These are phyloP conservation scores for Haberlea rhodopensis DNA, from an alignment of 257 asterid species.

Conservation along the genomic window DNA sequence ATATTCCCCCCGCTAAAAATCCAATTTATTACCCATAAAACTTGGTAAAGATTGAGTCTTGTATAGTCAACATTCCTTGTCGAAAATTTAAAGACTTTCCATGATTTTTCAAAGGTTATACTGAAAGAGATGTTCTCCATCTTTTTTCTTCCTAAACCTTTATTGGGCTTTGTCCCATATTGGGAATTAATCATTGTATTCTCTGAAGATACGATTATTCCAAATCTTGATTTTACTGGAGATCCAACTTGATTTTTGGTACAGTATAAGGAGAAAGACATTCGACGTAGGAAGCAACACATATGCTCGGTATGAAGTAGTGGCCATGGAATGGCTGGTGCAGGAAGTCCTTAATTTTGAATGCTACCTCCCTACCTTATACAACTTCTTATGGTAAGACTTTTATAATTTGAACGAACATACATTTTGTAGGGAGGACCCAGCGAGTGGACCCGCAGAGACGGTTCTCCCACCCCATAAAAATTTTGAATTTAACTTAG, in stretches of 20 bases:
- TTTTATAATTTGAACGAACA: too few species aligned
- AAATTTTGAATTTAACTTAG: not conserved
- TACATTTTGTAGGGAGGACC: not conserved
- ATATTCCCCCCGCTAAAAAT: too few species aligned
- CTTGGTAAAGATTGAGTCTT: too few species aligned
- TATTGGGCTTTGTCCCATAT: not conserved
- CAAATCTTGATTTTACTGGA: not conserved
- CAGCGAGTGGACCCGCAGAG: not conserved
- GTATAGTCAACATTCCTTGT: too few species aligned
- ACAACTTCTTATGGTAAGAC: conserved; percentile 91
- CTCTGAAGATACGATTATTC: not conserved
- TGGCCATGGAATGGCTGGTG: conserved; percentile 99
- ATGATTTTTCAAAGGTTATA: conserved; percentile 11
- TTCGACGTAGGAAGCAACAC: conserved; percentile 54
- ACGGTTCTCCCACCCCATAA: not conserved
- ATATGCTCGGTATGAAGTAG: conserved; percentile 78
- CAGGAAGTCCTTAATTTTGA: conserved; percentile 84
- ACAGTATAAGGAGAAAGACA: conserved; percentile 55
- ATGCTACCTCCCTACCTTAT: conserved; percentile 81
- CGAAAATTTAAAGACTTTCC: not conserved
- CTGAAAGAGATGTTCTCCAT: not conserved
- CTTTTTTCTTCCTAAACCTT: not conserved
- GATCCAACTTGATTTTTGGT: conserved; percentile 11
- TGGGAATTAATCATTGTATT: not conserved
- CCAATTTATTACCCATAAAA: too few species aligned